Base-by-base conservation (phyloP, 805 yeast species). In the Candida methanosorbosa region DNA sequence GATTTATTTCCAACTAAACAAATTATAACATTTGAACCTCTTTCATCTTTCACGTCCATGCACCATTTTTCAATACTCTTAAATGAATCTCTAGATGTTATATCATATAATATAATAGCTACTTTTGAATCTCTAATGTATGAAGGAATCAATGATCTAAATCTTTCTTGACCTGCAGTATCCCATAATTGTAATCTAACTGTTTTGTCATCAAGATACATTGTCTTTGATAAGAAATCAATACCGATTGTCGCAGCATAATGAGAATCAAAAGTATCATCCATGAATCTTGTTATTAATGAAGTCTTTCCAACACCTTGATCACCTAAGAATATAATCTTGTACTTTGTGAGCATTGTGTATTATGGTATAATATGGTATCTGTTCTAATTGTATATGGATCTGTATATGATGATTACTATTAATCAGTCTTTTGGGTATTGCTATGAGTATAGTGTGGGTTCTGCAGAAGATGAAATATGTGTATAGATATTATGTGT, bases 301-400 rank as follows among this genome's bases (percentile, higher is more conserved):
- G 97, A 90, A 5, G 98, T 90, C 57, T 90, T 90, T 28, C 98
- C 98, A 27, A 90, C 97, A 52, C 92, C 85, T 58, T 86, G 95
- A 57, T 90, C 98, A n/a, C 98, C 98, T 25, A 90, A 68, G 56
- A 90, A 92, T 24, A 90, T 97, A 38, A 90, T 84, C 62, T 92
- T 90, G 56, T 79, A 81, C 57, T 83, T 83, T 40, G 77, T 64
- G 44, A 74, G 59, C 52, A 68, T 64, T 12, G 25, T 32, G n/a
- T 14, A 12, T 19, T 30, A n/a, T n/a, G n/a, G n/a, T n/a, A n/a
- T n/a, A n/a, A n/a, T n/a, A n/a, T n/a, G n/a, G n/a, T n/a, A n/a
- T n/a, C n/a, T n/a, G n/a, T n/a, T n/a, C n/a, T n/a, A n/a, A n/a
- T n/a, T n/a, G n/a, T n/a, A n/a, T n/a, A n/a, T n/a, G n/a, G n/a